A percentile compares a stretch with the other conserved stretches of the same genome.
Evolutionary conservation across 2,329 filamentous ascomycete species (phyloP).

Genomic region (Mariannaea sp.): DNA sequence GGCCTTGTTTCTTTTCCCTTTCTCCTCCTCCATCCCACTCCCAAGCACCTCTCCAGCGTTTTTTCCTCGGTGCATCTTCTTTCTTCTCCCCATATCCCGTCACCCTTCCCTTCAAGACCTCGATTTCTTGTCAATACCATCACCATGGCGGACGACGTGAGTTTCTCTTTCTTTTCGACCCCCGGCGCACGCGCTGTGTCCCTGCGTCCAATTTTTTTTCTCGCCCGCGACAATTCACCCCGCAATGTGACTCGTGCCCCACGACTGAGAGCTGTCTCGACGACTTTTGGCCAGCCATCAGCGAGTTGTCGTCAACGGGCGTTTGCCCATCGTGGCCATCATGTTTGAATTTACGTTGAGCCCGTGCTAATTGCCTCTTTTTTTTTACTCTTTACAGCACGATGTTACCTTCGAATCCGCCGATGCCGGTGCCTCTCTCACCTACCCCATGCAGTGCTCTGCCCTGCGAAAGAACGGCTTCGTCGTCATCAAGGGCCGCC

Average conservation of each 20-base stretch:
- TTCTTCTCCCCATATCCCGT: conserved; percentile 30
- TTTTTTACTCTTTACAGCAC: conserved; percentile 54
- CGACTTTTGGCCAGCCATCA: conserved; percentile 23
- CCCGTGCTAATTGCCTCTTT: conserved; percentile 32
- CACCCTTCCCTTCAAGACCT: conserved; percentile 38
- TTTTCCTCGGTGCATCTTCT: conserved; percentile 30
- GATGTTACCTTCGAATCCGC: conserved; percentile 82
- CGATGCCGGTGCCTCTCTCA: conserved; percentile 94
- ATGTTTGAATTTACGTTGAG: background rate
- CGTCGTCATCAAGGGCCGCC: conserved; percentile 98
- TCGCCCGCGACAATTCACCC: conserved; percentile 49
- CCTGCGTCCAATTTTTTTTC: conserved; percentile 41
- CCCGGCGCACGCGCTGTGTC: conserved; percentile 34
- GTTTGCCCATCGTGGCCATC: background rate
- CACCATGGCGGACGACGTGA: conserved; percentile 66
- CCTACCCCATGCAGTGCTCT: conserved; percentile 99
- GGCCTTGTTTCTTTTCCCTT: conserved; percentile 37
- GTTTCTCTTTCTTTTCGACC: conserved; percentile 33
- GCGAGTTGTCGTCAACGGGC: conserved; percentile 10
- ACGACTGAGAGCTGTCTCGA: conserved; percentile 36
- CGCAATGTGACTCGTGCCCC: conserved; percentile 51
- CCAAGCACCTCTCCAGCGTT: conserved; percentile 36
- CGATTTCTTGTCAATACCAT: conserved; percentile 49
- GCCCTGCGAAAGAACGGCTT: conserved; percentile 98
- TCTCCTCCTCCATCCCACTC: conserved; percentile 38